Percentiles rank a stretch among this genome's conserved stretches.
phyloP scores from a whole-genome alignment of 768 basidiomycete genomes.

The Flagelloscypha sp. region DNA sequence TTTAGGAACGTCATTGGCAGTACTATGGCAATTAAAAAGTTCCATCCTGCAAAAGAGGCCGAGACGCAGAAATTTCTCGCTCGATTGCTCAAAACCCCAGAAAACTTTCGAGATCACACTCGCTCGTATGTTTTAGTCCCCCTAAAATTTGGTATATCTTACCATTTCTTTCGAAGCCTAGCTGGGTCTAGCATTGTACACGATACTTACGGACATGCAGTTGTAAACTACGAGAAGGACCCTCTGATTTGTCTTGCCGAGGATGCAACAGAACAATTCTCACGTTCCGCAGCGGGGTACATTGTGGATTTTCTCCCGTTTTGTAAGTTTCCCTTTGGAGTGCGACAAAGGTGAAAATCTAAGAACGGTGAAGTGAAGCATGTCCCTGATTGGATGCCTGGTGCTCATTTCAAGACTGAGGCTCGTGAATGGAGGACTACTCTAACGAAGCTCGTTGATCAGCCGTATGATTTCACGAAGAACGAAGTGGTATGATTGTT shows the following conservation, averaged over 20 bases:
- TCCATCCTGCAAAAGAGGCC: conserved; percentile 28
- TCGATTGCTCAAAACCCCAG: conserved; percentile 26
- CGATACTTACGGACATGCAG: conserved; percentile 35
- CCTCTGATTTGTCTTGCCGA: conserved; percentile 32
- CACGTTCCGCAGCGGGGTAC: conserved; percentile 29
- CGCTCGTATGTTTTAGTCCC: conserved; percentile 23
- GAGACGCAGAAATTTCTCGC: conserved; percentile 33
- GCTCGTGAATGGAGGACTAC: conserved; percentile 37
- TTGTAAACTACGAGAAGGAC: conserved; percentile 29
- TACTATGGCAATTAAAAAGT: conserved; percentile 26
- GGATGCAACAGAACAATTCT: conserved; percentile 29
- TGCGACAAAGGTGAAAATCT: conserved; percentile 1
- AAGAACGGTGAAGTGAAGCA: conserved; percentile 27
- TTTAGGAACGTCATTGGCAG: conserved; percentile 36
- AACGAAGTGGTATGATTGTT: conserved; percentile 31
- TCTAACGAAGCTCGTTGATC: conserved; percentile 36
- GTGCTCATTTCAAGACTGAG: conserved; percentile 41
- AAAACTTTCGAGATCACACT: conserved; percentile 24
- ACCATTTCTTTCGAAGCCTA: not conserved
- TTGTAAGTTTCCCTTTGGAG: conserved; percentile 17
- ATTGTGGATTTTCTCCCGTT: conserved; percentile 45
- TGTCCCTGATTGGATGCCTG: conserved; percentile 51
- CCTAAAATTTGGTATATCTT: not conserved
- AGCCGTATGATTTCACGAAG: conserved; percentile 37
- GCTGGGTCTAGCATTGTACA: conserved; percentile 36